These are phyloP conservation scores for Trichocladium uniseriatum DNA, from an alignment of 495 filamentous ascomycete genomes.

Conservation along the genomic window DNA sequence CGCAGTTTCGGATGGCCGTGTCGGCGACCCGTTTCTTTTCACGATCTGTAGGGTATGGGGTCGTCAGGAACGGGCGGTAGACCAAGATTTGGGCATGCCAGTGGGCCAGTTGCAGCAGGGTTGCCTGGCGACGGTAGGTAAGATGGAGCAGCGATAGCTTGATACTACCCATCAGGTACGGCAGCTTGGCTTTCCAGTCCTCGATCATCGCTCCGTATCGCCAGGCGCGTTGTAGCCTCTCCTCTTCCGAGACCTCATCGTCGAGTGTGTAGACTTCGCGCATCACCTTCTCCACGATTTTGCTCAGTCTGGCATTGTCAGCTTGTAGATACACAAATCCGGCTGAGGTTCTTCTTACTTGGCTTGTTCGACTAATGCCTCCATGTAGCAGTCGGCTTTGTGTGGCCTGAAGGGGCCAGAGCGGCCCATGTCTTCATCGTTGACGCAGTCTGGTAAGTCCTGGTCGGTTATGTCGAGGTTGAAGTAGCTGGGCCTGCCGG, in stretches of 20 bases:
- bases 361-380: slow-evolving; percentile 40
- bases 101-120: slow-evolving; percentile 45
- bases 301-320: slow-evolving; percentile 2
- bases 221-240: slow-evolving; percentile 30
- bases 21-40: slow-evolving; percentile 23
- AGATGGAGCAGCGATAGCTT: slow-evolving; percentile 36
- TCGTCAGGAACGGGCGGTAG: slow-evolving; percentile 44
- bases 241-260: slow-evolving; percentile 30
- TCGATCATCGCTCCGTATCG: slow-evolving; percentile 32
- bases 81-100: slow-evolving; percentile 47
- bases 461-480: slow-evolving; percentile 47
- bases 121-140: slow-evolving; percentile 45
- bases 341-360: slow-evolving; percentile 18
- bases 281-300: slow-evolving; percentile 32
- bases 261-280: slow-evolving; percentile 43
- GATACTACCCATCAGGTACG: slow-evolving; percentile 37
- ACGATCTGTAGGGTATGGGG: slow-evolving; percentile 9
- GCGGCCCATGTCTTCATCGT: slow-evolving; percentile 44
- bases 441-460: slow-evolving; percentile 41
- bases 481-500: slow-evolving; percentile 45
- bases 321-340: background rate
- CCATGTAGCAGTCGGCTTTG: slow-evolving; percentile 35
- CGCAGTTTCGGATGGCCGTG: slow-evolving; percentile 33
- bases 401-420: slow-evolving; percentile 19
- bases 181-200: slow-evolving; percentile 30